Evolutionary conservation across 345 rosid species (phyloP).

Genomic region (Microthlaspi erraticum): DNA sequence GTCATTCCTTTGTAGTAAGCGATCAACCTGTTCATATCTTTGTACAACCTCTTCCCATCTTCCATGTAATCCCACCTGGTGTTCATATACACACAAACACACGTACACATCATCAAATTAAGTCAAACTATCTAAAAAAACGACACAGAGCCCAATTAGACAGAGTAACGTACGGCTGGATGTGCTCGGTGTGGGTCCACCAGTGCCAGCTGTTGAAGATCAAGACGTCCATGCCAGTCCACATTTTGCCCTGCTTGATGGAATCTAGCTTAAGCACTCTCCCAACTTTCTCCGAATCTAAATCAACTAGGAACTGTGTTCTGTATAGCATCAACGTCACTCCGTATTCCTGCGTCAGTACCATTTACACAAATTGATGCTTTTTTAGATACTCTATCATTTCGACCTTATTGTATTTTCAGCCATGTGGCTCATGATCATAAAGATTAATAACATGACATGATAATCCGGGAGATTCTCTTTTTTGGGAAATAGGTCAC

Average conservation of each 20-base stretch:
- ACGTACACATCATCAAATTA: not conserved
- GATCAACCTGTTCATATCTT: constrained; percentile 81
- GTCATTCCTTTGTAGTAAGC: constrained; percentile 87
- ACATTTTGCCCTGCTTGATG: constrained; percentile 61
- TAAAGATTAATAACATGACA: constrained; percentile 42
- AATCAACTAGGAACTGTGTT: constrained; percentile 72
- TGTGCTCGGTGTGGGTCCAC: constrained; percentile 84
- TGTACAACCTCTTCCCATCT: constrained; percentile 62
- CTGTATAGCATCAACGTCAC: constrained; percentile 61
- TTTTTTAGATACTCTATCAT: not conserved
- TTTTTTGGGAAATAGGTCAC: constrained; percentile 44
- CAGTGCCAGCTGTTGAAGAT: constrained; percentile 92
- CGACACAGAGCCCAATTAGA: not conserved
- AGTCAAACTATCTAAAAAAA: constrained; percentile 12
- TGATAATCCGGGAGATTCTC: constrained; percentile 39
- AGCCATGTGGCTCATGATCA: constrained; percentile 33
- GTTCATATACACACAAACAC: constrained; percentile 5
- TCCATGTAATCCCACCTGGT: constrained; percentile 80
- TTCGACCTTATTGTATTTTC: not conserved
- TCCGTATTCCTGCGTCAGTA: constrained; percentile 59
- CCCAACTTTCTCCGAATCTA: constrained; percentile 53
- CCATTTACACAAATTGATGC: not conserved
- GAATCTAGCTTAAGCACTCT: constrained; percentile 74
- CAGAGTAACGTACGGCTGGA: constrained; percentile 64
- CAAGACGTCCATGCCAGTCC: constrained; percentile 91